These are phyloP conservation scores for Botryobasidium botryosum DNA, from an alignment of 768 basidiomycete genomes.

Conservation along the genomic window DNA sequence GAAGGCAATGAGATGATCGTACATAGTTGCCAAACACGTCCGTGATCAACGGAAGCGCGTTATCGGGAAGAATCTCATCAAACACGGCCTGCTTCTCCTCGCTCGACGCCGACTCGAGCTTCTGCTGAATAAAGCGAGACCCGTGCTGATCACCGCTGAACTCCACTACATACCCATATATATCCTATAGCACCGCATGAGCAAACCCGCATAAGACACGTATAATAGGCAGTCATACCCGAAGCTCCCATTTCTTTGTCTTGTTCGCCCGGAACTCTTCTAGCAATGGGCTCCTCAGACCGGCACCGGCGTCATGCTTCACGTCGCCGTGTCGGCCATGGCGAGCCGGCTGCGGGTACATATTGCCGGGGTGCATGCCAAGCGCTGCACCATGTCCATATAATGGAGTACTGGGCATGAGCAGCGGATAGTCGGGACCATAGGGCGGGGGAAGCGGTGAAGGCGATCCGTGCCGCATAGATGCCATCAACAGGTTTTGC, in stretches of 20 bases:
- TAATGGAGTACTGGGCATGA: too few relatives aligned
- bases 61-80: conserved; percentile 69
- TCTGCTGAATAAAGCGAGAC: conserved; percentile 94
- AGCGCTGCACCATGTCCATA: too few relatives aligned
- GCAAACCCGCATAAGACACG: background rate
- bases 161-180: conserved; percentile 71
- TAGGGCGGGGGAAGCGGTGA: too few relatives aligned
- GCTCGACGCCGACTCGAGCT: conserved; percentile 53
- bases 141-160: conserved; percentile 92
- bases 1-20: conserved; percentile 17
- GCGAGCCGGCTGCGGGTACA: too few relatives aligned
- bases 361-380: too few relatives aligned
- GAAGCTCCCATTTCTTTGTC: conserved; percentile 62
- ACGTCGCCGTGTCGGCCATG: too few relatives aligned
- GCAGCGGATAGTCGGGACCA: conserved; percentile 11
- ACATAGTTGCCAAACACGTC: conserved; percentile 97
- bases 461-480: conserved; percentile 26
- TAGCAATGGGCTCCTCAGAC: conserved; percentile 47
- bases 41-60: conserved; percentile 59
- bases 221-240: conserved; percentile 26
- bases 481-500: conserved; percentile 24
- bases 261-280: conserved; percentile 79
- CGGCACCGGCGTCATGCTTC: too few relatives aligned
- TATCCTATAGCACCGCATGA: conserved; percentile 39
- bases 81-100: conserved; percentile 71